These are phyloP conservation scores for Metarhizium guizhouense DNA, from an alignment of 2,329 filamentous ascomycete species.

Conservation along the genomic window DNA sequence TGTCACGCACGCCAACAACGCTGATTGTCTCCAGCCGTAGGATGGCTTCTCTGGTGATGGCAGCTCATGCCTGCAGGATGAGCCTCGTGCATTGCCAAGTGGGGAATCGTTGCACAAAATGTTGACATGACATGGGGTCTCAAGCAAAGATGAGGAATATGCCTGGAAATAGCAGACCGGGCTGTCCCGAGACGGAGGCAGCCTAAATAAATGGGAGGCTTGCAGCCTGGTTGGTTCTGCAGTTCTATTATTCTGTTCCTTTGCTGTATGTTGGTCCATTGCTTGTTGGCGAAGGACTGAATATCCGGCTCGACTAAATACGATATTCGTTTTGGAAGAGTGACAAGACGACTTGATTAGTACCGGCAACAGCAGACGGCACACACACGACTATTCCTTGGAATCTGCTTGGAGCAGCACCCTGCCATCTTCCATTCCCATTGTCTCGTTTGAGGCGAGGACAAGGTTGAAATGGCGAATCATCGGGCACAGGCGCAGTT, in stretches of 20 bases:
- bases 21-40: no score
- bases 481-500: constrained; percentile 45
- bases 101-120: neutral
- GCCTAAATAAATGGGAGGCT: neutral
- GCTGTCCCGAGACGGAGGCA: neutral
- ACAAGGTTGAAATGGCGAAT: constrained; percentile 20
- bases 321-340: no score
- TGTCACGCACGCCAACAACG: no score
- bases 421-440: no score
- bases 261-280: neutral
- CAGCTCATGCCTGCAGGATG: no score
- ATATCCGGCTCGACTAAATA: no score
- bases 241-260: neutral
- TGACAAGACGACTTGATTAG: no score
- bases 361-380: no score
- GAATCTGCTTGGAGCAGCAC: no score
- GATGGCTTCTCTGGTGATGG: no score
- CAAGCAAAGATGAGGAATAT: neutral
- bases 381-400: no score
- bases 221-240: neutral
- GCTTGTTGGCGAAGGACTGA: neutral
- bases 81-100: neutral
- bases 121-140: neutral
- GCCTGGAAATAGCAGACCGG: neutral
- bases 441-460: neutral